Evolutionary conservation across 1,139 yeast species (phyloP).

Genomic region (Petasospora fabianii): DNA sequence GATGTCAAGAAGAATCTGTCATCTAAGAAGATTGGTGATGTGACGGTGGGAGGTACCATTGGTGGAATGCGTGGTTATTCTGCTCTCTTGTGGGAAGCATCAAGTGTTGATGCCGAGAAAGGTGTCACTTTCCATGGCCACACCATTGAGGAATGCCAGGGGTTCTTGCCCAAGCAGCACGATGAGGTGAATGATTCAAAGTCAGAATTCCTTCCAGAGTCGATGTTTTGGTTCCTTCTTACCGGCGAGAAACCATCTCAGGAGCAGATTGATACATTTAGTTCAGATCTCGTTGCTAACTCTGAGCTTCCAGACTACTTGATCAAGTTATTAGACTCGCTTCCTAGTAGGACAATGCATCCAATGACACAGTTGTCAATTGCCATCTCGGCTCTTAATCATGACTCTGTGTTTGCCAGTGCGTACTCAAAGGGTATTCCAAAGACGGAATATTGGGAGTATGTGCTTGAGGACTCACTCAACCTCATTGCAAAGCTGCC

Average conservation of each 20-base stretch:
- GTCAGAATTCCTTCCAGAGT: constrained; percentile 58
- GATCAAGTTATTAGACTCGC: constrained; percentile 46
- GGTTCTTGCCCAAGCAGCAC: constrained; percentile 38
- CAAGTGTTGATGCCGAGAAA: constrained; percentile 47
- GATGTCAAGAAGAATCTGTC: constrained; percentile 36
- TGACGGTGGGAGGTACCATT: constrained; percentile 41
- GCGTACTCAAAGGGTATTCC: constrained; percentile 66
- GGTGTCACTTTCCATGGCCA: constrained; percentile 55
- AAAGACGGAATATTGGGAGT: constrained; percentile 67
- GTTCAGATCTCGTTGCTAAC: constrained; percentile 56
- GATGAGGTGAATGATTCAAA: constrained; percentile 32
- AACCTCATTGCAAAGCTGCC: constrained; percentile 66
- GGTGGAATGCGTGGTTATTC: constrained; percentile 58
- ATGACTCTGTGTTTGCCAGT: constrained; percentile 61
- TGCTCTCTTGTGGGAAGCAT: constrained; percentile 52
- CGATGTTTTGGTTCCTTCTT: constrained; percentile 57
- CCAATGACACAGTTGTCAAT: constrained; percentile 73
- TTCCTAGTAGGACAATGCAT: constrained; percentile 51
- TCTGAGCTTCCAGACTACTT: constrained; percentile 56
- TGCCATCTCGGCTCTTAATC: constrained; percentile 57
- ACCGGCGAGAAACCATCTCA: constrained; percentile 63
- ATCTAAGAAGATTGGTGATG: constrained; percentile 35
- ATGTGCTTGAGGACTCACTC: constrained; percentile 61
- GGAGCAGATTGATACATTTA: constrained; percentile 48
- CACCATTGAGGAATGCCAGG: constrained; percentile 50